Conservation (phyloP, 345 rosid species). For the Salix udensis region DNA sequence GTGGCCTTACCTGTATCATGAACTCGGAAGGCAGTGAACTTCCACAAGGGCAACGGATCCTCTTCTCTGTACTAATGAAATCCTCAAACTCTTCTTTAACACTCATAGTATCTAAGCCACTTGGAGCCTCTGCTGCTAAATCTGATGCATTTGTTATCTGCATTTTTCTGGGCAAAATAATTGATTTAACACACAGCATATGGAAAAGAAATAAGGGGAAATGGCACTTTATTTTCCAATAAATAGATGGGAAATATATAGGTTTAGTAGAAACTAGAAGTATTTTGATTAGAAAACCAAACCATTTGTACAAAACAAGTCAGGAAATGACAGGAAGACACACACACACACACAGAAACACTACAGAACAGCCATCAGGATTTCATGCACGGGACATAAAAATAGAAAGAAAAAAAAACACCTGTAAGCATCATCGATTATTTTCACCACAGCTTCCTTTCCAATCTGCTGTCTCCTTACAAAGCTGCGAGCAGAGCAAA, state of each 20-base stretch:
- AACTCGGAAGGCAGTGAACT: slow-evolving; percentile 16
- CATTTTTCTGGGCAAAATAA: slow-evolving; percentile 34
- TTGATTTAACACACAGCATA: slow-evolving; percentile 1
- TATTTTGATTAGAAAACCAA: background rate
- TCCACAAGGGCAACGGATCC: slow-evolving; percentile 36
- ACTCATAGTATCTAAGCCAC: slow-evolving; percentile 9
- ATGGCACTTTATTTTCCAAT: background rate
- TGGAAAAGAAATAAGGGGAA: background rate
- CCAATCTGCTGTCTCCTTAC: slow-evolving; percentile 14
- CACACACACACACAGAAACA: background rate
- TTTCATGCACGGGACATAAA: background rate
- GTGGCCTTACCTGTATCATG: slow-evolving; percentile 32
- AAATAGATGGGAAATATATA: background rate
- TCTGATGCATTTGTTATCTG: slow-evolving; percentile 27
- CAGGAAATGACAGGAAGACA: background rate
- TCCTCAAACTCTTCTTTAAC: slow-evolving; percentile 21
- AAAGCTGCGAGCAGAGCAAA: background rate
- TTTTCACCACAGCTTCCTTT: slow-evolving; percentile 26
- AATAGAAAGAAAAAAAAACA: slow-evolving; percentile 1
- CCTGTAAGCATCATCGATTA: slow-evolving; percentile 37
- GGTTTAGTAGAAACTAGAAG: background rate
- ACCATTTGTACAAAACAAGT: background rate
- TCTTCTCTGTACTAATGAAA: background rate
- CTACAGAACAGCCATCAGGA: background rate
- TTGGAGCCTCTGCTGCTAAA: slow-evolving; percentile 19